phyloP scores from a whole-genome alignment of 495 filamentous ascomycete genomes.

The Talaromyces adpressus region DNA sequence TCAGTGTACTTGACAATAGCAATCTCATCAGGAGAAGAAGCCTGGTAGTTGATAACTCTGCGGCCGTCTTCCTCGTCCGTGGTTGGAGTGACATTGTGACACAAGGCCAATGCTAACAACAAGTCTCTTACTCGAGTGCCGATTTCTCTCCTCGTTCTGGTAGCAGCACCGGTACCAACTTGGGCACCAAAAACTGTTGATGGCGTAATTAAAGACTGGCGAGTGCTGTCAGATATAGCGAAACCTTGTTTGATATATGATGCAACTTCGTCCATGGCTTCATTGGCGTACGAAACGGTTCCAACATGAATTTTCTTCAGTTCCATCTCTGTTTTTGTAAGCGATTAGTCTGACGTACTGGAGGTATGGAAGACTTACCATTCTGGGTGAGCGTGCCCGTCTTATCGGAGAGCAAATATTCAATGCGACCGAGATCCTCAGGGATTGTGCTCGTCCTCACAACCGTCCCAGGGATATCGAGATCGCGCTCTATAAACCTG shows the following conservation, averaged over 20 bases:
- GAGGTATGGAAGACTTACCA: conserved; percentile 28
- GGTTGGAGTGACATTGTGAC: conserved; percentile 96
- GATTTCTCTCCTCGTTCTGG: conserved; percentile 84
- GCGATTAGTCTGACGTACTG: conserved; percentile 1
- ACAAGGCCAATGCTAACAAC: conserved; percentile 83
- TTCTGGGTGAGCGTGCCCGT: conserved; percentile 97
- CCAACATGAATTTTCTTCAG: conserved; percentile 98
- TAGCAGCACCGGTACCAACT: conserved; percentile 51
- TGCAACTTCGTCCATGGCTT: conserved; percentile 95
- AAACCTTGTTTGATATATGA: conserved; percentile 82
- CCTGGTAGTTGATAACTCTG: conserved; percentile 82
- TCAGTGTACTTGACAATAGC: conserved; percentile 97
- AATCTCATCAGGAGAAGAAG: conserved; percentile 95
- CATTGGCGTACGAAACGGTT: conserved; percentile 94
- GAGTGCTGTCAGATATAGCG: conserved; percentile 30
- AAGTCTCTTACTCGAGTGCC: conserved; percentile 87
- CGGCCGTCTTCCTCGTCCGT: conserved; percentile 72
- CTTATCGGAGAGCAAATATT: conserved; percentile 96
- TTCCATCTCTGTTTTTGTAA: conserved; percentile 67
- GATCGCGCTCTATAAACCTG: conserved; percentile 87
- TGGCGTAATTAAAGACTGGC: conserved; percentile 57
- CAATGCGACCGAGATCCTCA: conserved; percentile 90
- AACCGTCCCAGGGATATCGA: conserved; percentile 82
- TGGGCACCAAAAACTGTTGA: conserved; percentile 57
- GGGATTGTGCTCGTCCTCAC: conserved; percentile 96